A percentile compares a stretch with the other conserved stretches of the same genome.
These are phyloP conservation scores for Ascoidea rubescens DNA, from an alignment of 805 yeast genomes.

Conservation along the genomic window DNA sequence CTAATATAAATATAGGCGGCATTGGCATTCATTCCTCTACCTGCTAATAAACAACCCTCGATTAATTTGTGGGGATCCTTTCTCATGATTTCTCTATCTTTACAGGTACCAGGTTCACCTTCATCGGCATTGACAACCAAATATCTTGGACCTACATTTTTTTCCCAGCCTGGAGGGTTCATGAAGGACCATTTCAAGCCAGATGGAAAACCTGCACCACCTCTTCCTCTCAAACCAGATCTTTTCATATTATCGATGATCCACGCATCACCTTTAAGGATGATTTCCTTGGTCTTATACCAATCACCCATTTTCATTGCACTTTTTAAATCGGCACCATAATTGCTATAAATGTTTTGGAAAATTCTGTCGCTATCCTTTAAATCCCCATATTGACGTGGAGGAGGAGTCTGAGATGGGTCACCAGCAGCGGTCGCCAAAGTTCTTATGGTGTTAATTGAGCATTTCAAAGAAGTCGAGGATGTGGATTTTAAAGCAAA, in stretches of 20 bases:
- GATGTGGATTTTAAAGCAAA: too few relatives aligned
- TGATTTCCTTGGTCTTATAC: slow-evolving; percentile 80
- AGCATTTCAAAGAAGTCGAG: too few relatives aligned
- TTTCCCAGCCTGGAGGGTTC: slow-evolving; percentile 96
- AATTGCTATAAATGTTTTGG: slow-evolving; percentile 67
- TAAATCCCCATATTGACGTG: slow-evolving; percentile 56
- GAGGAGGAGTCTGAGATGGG: slow-evolving; percentile 32
- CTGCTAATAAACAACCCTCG: slow-evolving; percentile 84
- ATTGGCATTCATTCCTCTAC: slow-evolving; percentile 86
- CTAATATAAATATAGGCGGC: slow-evolving; percentile 87
- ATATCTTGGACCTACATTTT: slow-evolving; percentile 78
- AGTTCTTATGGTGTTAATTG: slow-evolving; percentile 2
- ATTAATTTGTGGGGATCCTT: slow-evolving; percentile 87
- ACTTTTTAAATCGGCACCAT: slow-evolving; percentile 62
- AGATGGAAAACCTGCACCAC: slow-evolving; percentile 90
- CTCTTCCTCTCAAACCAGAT: slow-evolving; percentile 81
- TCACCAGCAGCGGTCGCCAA: slow-evolving; percentile 23
- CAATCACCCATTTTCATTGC: slow-evolving; percentile 80
- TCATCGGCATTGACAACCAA: slow-evolving; percentile 87
- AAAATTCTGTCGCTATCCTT: slow-evolving; percentile 77
- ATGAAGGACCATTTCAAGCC: slow-evolving; percentile 87
- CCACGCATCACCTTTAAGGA: slow-evolving; percentile 79
- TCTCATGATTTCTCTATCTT: slow-evolving; percentile 82
- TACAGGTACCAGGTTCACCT: slow-evolving; percentile 92
- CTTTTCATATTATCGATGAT: slow-evolving; percentile 77